These are phyloP conservation scores for Fennellomyces sp. DNA, from an alignment of 371 early-diverging fungal species.

Conservation along the genomic window DNA sequence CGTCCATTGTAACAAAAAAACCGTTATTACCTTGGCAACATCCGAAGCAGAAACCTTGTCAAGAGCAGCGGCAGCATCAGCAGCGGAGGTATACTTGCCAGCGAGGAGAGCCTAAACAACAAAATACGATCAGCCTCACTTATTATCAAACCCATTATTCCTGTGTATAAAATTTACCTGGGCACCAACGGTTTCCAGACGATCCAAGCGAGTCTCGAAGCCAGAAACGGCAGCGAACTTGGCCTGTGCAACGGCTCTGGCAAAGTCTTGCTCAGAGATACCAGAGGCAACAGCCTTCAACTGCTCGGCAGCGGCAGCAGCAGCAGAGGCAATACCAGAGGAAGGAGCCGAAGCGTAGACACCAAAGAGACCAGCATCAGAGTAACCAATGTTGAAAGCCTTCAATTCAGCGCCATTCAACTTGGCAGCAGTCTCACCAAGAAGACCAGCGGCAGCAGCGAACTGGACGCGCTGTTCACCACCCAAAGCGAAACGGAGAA, in stretches of 20 bases:
- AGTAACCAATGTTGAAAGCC: conserved; percentile 88
- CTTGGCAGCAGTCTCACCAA: conserved; percentile 70
- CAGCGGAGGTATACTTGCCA: conserved; percentile 49
- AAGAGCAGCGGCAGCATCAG: conserved; percentile 57
- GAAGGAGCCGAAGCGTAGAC: conserved; percentile 72
- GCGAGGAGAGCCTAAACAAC: conserved; percentile 42
- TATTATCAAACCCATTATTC: background rate
- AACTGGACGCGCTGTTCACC: conserved; percentile 78
- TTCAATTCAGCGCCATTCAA: conserved; percentile 57
- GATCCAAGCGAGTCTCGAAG: conserved; percentile 64
- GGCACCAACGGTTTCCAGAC: conserved; percentile 48
- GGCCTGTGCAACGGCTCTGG: conserved; percentile 86
- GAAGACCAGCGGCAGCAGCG: conserved; percentile 72
- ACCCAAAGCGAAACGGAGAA: conserved; percentile 83
- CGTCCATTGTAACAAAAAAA: background rate
- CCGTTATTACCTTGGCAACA: conserved; percentile 55
- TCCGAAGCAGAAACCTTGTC: conserved; percentile 69
- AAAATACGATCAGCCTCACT: background rate
- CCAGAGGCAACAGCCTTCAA: conserved; percentile 61
- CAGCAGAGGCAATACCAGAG: conserved; percentile 59
- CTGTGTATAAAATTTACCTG: conserved; percentile 34
- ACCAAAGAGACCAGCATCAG: conserved; percentile 94
- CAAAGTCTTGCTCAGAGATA: conserved; percentile 67
- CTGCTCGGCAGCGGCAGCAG: conserved; percentile 74
- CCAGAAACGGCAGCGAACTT: conserved; percentile 75